Evolutionary conservation across 2,329 filamentous ascomycete species (phyloP), one percentile per base, ranked within the genome.

Genomic region (Fusarium sp.): DNA sequence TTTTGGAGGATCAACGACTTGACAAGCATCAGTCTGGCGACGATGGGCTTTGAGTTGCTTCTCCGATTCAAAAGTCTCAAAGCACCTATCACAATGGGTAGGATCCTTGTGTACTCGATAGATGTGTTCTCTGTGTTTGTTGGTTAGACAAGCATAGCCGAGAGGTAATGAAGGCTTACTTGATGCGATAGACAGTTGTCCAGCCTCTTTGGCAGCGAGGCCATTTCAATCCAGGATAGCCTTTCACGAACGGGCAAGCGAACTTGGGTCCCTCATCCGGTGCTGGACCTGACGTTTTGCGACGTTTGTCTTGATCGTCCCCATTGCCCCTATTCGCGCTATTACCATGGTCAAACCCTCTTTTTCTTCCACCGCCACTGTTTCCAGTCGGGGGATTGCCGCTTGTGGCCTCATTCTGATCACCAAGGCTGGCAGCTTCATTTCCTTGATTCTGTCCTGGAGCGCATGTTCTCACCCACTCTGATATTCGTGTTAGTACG

Each of bases 231-330:
- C 40, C 46, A 0, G 57, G 61, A n/a, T 65, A 49, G 11, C 41
- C 38, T 26, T 65, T 65, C 2, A 36, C 29, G 8, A 65, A 65
- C 0, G 62, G 62, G 24, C 62, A 65, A 7, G 62, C 61, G 2
- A 65, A 39, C 10, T 39, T 57, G 2, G 29, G 24, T 5, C n/a
- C 4, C 3, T 8, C 5, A 4, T n/a, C 40, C 2, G 39, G 5
- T 7, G 22, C 11, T 3, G 46, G 3, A 15, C 7, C 22, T 46
- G 15, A 15, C 39, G 40, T 65, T 36, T 53, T 65, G 6, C 53
- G 62, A 4, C 62, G 61, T 29, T 65, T 65, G 6, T 56, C 62
- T 7, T 55, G 53, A 9, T 65, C 62, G 12, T 54, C 61, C 1
- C 57, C 57, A 28, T 65, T 55, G 4, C 52, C 61, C 31, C 50